These are phyloP conservation scores for Luffa acutangula DNA, from an alignment of 306 rosid species.

Conservation along the genomic window DNA sequence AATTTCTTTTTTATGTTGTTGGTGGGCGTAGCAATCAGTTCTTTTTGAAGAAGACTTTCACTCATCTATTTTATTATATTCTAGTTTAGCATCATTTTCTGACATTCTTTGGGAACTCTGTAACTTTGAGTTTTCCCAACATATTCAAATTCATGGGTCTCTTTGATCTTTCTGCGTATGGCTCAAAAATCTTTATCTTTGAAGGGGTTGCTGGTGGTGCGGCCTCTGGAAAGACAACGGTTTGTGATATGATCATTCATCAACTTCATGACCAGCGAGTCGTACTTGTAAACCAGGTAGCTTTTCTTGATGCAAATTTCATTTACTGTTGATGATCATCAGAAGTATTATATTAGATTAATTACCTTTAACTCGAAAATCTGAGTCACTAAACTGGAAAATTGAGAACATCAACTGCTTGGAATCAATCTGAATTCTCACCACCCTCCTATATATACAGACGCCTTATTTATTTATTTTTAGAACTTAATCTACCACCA, in stretches of 20 bases:
- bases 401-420: background rate
- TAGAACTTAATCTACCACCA: background rate
- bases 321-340: background rate
- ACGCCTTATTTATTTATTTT: background rate
- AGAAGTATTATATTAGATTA: background rate
- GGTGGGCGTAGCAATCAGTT: background rate
- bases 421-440: background rate
- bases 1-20: background rate
- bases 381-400: background rate
- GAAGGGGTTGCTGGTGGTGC: conserved; percentile 98
- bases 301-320: background rate
- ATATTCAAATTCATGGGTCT: background rate
- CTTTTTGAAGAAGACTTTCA: background rate
- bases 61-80: background rate
- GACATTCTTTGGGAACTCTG: background rate
- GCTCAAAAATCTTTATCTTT: background rate
- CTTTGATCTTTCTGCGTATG: background rate
- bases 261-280: conserved; percentile 98
- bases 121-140: background rate
- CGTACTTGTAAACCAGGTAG: conserved; percentile 92
- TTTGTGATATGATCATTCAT: conserved; percentile 95
- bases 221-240: conserved; percentile 93
- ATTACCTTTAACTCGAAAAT: background rate
- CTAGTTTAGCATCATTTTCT: background rate
- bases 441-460: background rate